A percentile compares a stretch with the other conserved stretches of the same genome.
phyloP scores from a whole-genome alignment of 805 yeast genomes.

The Ogataea corticis region DNA sequence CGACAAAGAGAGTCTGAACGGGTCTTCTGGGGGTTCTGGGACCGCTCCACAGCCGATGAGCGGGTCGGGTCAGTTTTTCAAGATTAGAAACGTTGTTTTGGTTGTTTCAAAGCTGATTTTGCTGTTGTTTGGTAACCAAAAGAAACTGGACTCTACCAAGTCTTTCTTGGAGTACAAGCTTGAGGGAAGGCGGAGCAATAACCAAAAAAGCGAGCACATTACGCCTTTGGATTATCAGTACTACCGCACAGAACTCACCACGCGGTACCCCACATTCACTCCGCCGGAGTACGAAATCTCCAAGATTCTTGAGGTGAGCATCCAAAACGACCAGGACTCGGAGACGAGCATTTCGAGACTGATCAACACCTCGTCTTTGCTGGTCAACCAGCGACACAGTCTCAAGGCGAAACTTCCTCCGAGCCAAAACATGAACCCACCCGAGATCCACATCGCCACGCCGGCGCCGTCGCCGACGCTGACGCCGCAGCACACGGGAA shows the following conservation, averaged over 20 bases:
- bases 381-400: constrained; percentile 35
- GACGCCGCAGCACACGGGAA: constrained; percentile 45
- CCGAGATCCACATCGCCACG: constrained; percentile 70
- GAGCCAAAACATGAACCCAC: constrained; percentile 35
- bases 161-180: constrained; percentile 44
- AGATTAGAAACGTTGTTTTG: constrained; percentile 56
- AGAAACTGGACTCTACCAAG: constrained; percentile 44
- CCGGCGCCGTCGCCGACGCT: constrained; percentile 85
- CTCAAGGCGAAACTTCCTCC: constrained; percentile 35
- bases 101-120: constrained; percentile 54
- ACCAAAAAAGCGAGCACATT: constrained; percentile 37
- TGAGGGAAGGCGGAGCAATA: constrained; percentile 18
- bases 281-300: constrained; percentile 54
- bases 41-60: constrained; percentile 22
- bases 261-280: constrained; percentile 72
- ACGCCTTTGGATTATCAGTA: constrained; percentile 86
- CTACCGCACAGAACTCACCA: constrained; percentile 69
- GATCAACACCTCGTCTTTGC: constrained; percentile 29
- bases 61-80: constrained; percentile 31
- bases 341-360: constrained; percentile 20
- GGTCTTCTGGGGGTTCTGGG: constrained; percentile 5
- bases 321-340: constrained; percentile 18
- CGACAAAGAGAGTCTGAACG: constrained; percentile 17
- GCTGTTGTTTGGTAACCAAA: constrained; percentile 62
- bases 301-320: constrained; percentile 39